Evolutionary conservation across 2,329 filamentous ascomycete genomes (phyloP).

Genomic region (Cryphonectria nitschkei): DNA sequence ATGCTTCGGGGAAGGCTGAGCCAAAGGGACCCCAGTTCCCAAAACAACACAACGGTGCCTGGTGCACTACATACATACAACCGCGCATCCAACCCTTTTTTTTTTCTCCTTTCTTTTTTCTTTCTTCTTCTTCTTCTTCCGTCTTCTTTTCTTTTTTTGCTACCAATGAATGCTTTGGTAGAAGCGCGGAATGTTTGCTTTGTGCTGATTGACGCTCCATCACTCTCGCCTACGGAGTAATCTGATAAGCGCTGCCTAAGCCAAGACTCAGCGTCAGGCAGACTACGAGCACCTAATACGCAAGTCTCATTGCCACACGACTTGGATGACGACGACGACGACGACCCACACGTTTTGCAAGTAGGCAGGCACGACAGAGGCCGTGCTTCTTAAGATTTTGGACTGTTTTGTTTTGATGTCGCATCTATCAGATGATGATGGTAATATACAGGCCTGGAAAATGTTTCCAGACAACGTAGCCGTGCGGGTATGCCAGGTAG

Average conservation of each 20-base stretch:
- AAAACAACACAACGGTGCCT: neutral
- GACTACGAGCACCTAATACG: neutral
- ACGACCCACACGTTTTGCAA: neutral
- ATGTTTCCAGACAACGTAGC: conserved; percentile 23
- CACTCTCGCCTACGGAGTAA: neutral
- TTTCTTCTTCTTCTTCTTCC: too few relatives aligned
- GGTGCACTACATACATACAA: neutral
- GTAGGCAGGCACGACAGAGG: neutral
- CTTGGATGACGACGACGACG: neutral
- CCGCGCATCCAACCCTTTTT: neutral
- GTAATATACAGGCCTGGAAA: conserved; percentile 36
- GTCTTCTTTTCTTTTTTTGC: too few relatives aligned
- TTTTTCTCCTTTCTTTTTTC: too few relatives aligned
- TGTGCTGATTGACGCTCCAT: neutral
- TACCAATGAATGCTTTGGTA: neutral
- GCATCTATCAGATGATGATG: conserved; percentile 22
- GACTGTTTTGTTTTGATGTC: conserved; percentile 12
- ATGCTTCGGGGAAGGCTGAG: neutral
- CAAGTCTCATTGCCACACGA: neutral
- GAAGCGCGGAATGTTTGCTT: neutral
- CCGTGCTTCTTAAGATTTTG: neutral
- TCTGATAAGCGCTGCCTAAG: conserved; percentile 6
- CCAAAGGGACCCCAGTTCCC: too few relatives aligned
- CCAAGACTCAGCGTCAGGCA: conserved; percentile 4
- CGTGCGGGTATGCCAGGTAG: conserved; percentile 34